Percentiles rank a stretch among this genome's conserved stretches.
phyloP scores from a whole-genome alignment of 1,139 yeast genomes.

The Suhomyces choctaworum region DNA sequence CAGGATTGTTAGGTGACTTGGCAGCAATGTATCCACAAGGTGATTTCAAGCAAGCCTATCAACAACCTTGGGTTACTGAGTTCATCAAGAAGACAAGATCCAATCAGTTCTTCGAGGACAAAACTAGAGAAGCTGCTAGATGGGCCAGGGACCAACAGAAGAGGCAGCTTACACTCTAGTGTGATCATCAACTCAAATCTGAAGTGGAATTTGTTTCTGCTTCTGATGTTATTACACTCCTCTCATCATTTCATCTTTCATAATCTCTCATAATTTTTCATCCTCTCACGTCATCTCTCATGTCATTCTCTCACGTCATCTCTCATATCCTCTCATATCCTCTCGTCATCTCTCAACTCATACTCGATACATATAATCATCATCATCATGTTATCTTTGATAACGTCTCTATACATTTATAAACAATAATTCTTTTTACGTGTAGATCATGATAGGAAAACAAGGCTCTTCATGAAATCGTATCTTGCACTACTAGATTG shows the following conservation, averaged over 20 bases:
- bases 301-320: conserved; percentile 8
- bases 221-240: conserved; percentile 1
- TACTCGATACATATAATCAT: no score
- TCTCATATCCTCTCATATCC: conserved; percentile 15
- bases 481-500: no score
- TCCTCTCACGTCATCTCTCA: conserved; percentile 13
- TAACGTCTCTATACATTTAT: conserved; percentile 9
- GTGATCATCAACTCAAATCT: neutral
- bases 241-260: neutral
- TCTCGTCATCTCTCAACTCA: conserved; percentile 11
- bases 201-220: neutral
- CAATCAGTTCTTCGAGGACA: conserved; percentile 57
- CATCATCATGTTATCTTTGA: conserved; percentile 3
- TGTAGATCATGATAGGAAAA: no score
- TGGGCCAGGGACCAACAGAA: conserved; percentile 95
- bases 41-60: conserved; percentile 62
- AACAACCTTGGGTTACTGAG: conserved; percentile 75
- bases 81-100: conserved; percentile 73
- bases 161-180: conserved; percentile 36
- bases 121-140: conserved; percentile 85
- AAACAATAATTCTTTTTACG: no score
- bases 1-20: conserved; percentile 89
- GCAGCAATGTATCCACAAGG: conserved; percentile 84
- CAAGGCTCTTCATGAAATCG: no score
- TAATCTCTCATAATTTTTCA: conserved; percentile 11